Evolutionary conservation across 768 basidiomycete genomes (phyloP).

Genomic region (Peribolospora kevripleyi): DNA sequence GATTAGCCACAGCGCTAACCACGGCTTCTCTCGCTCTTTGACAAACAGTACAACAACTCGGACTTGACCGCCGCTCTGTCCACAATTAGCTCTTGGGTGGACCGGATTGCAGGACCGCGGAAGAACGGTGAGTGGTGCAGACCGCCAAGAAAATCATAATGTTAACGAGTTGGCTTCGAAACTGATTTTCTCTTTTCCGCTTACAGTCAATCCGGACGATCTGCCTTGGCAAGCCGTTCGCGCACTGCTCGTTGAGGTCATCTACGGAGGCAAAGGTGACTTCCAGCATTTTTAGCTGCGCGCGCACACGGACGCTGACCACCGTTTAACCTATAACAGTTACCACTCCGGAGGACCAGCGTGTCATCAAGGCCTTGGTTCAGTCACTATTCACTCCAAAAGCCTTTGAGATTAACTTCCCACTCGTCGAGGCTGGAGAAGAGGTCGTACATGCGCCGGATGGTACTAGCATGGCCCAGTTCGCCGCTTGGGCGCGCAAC

Average conservation of each 20-base stretch:
- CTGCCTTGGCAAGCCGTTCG: constrained; percentile 95
- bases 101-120: constrained; percentile 44
- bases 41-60: constrained; percentile 96
- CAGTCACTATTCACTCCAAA: constrained; percentile 62
- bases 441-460: constrained; percentile 52
- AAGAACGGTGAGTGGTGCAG: constrained; percentile 23
- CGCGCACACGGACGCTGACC: too few species aligned
- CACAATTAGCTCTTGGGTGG: constrained; percentile 81
- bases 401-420: constrained; percentile 84
- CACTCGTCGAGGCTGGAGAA: constrained; percentile 40
- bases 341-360: constrained; percentile 69
- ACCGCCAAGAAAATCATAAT: too few species aligned
- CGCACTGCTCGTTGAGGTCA: constrained; percentile 77
- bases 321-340: background rate
- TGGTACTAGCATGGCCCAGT: constrained; percentile 76
- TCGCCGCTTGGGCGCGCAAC: constrained; percentile 64
- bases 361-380: constrained; percentile 76
- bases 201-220: constrained; percentile 63
- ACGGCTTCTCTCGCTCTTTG: constrained; percentile 46
- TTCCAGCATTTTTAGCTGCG: constrained; percentile 1
- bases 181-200: too few species aligned
- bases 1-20: too few species aligned
- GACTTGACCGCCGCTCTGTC: constrained; percentile 80
- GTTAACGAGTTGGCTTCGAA: too few species aligned
- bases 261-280: constrained; percentile 30